These are phyloP conservation scores for Alternaria angustiovoidea DNA, from an alignment of 2,329 filamentous ascomycete genomes.

Conservation along the genomic window DNA sequence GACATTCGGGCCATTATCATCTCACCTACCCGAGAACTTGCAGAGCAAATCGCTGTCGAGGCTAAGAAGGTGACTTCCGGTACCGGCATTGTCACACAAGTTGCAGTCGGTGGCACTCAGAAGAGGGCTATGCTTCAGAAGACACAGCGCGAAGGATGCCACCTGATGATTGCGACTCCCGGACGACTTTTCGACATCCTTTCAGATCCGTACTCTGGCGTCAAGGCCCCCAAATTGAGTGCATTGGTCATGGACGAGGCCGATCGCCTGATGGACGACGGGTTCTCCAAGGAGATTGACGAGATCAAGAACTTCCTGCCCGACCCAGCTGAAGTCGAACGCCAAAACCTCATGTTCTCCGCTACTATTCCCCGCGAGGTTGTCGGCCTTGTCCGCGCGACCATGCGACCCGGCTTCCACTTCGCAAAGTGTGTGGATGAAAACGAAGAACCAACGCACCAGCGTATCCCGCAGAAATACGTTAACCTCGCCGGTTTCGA, in stretches of 20 bases:
- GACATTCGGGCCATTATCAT: slow-evolving; percentile 69
- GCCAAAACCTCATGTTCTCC: slow-evolving; percentile 94
- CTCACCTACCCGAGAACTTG: slow-evolving; percentile 69
- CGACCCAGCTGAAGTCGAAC: slow-evolving; percentile 65
- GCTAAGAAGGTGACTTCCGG: slow-evolving; percentile 70
- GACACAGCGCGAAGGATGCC: slow-evolving; percentile 79
- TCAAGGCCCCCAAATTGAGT: slow-evolving; percentile 69
- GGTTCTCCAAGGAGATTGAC: slow-evolving; percentile 59
- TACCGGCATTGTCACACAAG: slow-evolving; percentile 74
- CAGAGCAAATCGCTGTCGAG: slow-evolving; percentile 73
- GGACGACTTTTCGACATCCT: slow-evolving; percentile 87
- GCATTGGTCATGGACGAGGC: slow-evolving; percentile 72
- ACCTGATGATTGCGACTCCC: slow-evolving; percentile 89
- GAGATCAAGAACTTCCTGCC: slow-evolving; percentile 66
- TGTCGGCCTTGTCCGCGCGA: slow-evolving; percentile 76
- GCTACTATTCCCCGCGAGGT: slow-evolving; percentile 90
- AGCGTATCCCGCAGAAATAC: slow-evolving; percentile 81
- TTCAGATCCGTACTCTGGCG: slow-evolving; percentile 67
- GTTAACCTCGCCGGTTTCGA: slow-evolving; percentile 73
- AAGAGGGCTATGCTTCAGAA: slow-evolving; percentile 73
- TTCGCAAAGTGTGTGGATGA: slow-evolving; percentile 88
- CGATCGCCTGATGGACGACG: slow-evolving; percentile 70
- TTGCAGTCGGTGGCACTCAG: slow-evolving; percentile 90
- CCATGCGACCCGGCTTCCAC: slow-evolving; percentile 84
- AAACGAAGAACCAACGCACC: slow-evolving; percentile 85